Percentiles rank a stretch among this genome's conserved stretches.
phyloP scores from a whole-genome alignment of 345 rosid genomes.

The Nephelium lappaceum region DNA sequence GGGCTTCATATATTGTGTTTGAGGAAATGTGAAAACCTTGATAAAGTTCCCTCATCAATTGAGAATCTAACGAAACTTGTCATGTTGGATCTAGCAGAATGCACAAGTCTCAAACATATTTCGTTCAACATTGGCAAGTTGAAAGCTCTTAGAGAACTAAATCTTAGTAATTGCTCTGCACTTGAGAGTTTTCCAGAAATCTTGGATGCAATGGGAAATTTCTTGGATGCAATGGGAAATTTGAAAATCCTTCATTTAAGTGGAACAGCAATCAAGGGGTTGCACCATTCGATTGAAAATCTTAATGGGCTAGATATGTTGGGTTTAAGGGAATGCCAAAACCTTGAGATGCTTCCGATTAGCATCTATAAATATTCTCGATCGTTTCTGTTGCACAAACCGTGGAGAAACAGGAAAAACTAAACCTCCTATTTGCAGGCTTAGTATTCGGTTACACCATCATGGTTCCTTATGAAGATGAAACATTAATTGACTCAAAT shows the following conservation, averaged over 20 bases:
- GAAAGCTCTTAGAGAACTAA: neutral
- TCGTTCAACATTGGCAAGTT: slow-evolving; percentile 5
- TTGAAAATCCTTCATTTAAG: too few species aligned
- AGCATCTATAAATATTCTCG: neutral
- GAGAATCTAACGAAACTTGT: too few species aligned
- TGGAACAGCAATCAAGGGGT: slow-evolving; percentile 2
- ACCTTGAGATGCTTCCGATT: too few species aligned
- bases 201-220: neutral
- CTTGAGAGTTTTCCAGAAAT: too few species aligned
- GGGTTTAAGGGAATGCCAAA: neutral
- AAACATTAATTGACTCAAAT: too few species aligned
- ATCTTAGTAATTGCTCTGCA: too few species aligned
- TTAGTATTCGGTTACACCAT: too few species aligned
- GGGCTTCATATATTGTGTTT: neutral
- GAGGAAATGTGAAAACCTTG: neutral
- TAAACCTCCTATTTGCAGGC: too few species aligned
- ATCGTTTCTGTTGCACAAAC: too few species aligned
- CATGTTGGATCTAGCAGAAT: neutral
- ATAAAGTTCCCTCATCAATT: neutral
- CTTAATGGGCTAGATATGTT: neutral
- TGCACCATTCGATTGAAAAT: slow-evolving; percentile 3
- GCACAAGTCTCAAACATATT: neutral
- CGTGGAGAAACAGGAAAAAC: too few species aligned
- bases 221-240: too few species aligned
- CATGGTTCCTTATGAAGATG: too few species aligned